Percentiles rank a stretch among this genome's conserved stretches.
Conservation (phyloP, 768 basidiomycete species). For the Xanthoconium purpureum region DNA sequence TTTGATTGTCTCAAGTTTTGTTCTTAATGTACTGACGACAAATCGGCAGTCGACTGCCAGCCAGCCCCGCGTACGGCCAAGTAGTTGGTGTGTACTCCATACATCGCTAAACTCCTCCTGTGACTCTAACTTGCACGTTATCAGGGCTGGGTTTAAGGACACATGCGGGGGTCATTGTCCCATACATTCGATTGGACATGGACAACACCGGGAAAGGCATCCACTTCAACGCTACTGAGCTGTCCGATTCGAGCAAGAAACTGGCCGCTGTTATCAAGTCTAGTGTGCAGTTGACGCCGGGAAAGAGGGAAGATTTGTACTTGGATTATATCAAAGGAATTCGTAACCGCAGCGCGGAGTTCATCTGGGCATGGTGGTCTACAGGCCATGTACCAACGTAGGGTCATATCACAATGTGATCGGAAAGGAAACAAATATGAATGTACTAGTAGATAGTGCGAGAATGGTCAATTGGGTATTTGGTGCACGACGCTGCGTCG, state of each 20-base stretch:
- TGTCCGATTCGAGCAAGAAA: not conserved
- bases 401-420: no score
- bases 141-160: not conserved
- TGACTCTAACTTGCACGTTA: not conserved
- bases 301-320: not conserved
- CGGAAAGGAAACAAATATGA: no score
- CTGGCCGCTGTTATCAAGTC: not conserved
- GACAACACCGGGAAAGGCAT: not conserved
- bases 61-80: not conserved
- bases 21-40: not conserved
- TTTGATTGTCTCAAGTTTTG: not conserved
- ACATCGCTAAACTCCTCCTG: not conserved
- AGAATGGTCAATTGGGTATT: no score
- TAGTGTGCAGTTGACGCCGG: not conserved
- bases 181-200: not conserved
- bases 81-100: not conserved
- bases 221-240: not conserved
- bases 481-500: no score
- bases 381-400: no score
- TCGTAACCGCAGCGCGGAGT: not conserved
- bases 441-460: no score
- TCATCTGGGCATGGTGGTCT: not conserved
- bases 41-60: not conserved
- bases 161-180: not conserved
- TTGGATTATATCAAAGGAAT: not conserved